phyloP scores from a whole-genome alignment of 495 filamentous ascomycete species.

The Baudoinia panamericana region DNA sequence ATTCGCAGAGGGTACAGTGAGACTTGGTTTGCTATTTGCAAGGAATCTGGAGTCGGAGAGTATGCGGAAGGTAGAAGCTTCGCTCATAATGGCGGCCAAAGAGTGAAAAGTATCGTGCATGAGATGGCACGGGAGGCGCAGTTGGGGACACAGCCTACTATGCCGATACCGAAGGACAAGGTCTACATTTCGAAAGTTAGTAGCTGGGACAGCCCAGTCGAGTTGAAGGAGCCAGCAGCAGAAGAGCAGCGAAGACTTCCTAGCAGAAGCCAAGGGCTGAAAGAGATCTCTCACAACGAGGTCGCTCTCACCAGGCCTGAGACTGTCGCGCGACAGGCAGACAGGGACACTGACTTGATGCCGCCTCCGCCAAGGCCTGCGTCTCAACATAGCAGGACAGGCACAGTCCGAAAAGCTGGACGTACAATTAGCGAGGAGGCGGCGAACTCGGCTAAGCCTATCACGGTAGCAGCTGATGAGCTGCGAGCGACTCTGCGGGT shows the following conservation, averaged over 20 bases:
- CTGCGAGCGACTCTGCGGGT: slow-evolving; percentile 4
- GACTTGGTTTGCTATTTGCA: slow-evolving; percentile 30
- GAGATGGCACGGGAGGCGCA: slow-evolving; percentile 30
- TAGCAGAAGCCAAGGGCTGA: slow-evolving; percentile 10
- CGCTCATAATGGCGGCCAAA: slow-evolving; percentile 25
- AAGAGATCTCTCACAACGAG: slow-evolving; percentile 18
- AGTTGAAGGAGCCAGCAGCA: background rate
- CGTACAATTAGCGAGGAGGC: slow-evolving; percentile 21
- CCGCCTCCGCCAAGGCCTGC: slow-evolving; percentile 12
- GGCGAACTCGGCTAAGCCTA: slow-evolving; percentile 6
- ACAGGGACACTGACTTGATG: slow-evolving; percentile 17
- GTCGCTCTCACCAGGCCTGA: slow-evolving; percentile 9
- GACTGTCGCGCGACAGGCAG: slow-evolving; percentile 1
- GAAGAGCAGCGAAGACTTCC: slow-evolving; percentile 1
- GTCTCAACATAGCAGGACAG: slow-evolving; percentile 2
- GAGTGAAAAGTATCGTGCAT: slow-evolving; percentile 27
- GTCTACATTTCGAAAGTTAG: slow-evolving; percentile 24
- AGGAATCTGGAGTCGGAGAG: slow-evolving; percentile 31
- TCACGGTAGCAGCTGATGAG: slow-evolving; percentile 14
- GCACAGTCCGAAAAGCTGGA: slow-evolving; percentile 9
- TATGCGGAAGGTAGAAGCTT: slow-evolving; percentile 28
- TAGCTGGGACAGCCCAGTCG: slow-evolving; percentile 20
- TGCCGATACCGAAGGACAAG: slow-evolving; percentile 28
- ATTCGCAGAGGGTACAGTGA: slow-evolving; percentile 29
- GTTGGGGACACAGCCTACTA: slow-evolving; percentile 25